phyloP scores from a whole-genome alignment of 371 early-diverging fungal genomes.

The Smittium mucronatum region DNA sequence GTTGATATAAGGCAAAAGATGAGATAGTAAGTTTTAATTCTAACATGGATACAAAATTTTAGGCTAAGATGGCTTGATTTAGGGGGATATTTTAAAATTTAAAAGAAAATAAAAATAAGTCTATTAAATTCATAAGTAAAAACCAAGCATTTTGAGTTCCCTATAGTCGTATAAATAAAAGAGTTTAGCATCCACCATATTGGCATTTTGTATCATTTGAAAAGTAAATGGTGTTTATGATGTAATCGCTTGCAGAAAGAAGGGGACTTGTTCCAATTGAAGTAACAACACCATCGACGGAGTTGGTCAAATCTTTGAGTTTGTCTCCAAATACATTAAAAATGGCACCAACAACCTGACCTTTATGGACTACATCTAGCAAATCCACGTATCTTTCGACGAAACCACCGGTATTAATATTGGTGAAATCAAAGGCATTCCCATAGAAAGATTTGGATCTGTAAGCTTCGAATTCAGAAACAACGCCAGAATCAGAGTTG shows the following conservation, averaged over 20 bases:
- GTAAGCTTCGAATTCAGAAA: neutral
- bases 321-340: neutral
- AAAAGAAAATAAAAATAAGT: too few species aligned
- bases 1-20: too few species aligned
- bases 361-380: neutral
- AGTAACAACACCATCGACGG: neutral
- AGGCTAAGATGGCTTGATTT: too few species aligned
- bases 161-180: too few species aligned
- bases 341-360: neutral
- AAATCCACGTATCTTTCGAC: neutral
- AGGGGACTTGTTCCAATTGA: neutral
- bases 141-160: too few species aligned
- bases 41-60: too few species aligned
- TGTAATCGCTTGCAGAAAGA: neutral
- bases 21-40: too few species aligned
- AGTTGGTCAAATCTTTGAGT: neutral
- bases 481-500: neutral
- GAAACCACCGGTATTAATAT: neutral
- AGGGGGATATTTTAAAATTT: too few species aligned
- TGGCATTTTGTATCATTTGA: neutral
- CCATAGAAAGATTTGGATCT: neutral
- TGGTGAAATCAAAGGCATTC: neutral
- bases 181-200: neutral
- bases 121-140: too few species aligned
- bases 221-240: neutral